Evolutionary conservation across 805 yeast species (phyloP).

Genomic region (Metschnikowia cerradonensis): DNA sequence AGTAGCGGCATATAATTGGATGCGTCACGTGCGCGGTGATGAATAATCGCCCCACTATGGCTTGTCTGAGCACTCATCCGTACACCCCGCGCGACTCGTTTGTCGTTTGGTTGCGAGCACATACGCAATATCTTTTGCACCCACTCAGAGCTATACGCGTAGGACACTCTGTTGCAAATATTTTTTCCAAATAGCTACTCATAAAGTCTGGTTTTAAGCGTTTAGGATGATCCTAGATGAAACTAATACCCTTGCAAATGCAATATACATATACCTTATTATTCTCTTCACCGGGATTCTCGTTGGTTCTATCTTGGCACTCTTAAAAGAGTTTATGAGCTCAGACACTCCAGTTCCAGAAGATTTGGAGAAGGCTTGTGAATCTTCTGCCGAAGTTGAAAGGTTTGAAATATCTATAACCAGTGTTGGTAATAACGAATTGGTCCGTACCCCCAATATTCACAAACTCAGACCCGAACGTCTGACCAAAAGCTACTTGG

Average conservation of each 20-base stretch:
- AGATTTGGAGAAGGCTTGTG: neutral
- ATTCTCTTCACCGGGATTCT: slow-evolving; percentile 8
- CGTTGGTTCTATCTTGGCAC: slow-evolving; percentile 7
- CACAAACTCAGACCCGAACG: neutral
- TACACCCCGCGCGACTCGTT: neutral
- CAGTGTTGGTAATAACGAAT: neutral
- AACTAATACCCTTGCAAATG: slow-evolving; percentile 12
- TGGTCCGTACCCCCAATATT: neutral
- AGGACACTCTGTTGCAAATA: neutral
- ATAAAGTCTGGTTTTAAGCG: neutral
- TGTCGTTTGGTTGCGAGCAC: neutral
- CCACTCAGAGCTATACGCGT: neutral
- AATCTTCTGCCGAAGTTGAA: neutral
- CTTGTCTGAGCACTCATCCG: neutral
- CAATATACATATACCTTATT: slow-evolving; percentile 12
- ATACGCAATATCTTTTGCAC: neutral
- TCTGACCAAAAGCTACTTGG: slow-evolving; percentile 1
- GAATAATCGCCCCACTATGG: neutral
- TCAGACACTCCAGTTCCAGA: neutral
- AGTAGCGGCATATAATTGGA: neutral
- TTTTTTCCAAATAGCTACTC: neutral
- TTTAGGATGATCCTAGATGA: slow-evolving; percentile 12
- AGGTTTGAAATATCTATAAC: neutral
- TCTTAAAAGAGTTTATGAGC: slow-evolving; percentile 10
- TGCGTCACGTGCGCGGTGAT: neutral